Percentiles rank a stretch among this genome's conserved stretches.
These are phyloP conservation scores for Diaporthe vexans DNA, from an alignment of 2,329 filamentous ascomycete genomes.

Conservation along the genomic window DNA sequence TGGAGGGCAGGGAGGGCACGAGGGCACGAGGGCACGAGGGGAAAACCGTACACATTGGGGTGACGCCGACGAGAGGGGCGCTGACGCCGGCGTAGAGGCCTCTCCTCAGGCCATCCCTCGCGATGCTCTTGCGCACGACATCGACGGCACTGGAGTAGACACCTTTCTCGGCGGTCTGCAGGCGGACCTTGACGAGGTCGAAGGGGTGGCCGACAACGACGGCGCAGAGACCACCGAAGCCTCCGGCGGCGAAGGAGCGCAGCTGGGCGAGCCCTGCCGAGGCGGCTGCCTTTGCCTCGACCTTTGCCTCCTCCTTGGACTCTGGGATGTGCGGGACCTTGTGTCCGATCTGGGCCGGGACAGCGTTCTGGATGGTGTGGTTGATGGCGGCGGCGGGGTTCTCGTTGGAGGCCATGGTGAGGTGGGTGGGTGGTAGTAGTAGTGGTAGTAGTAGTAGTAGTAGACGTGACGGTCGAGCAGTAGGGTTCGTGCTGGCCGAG, in stretches of 20 bases:
- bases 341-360: constrained; percentile 53
- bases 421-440: not conserved
- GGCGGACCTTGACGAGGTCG: constrained; percentile 95
- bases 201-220: constrained; percentile 97
- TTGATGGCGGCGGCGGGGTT: constrained; percentile 50
- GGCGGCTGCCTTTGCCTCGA: constrained; percentile 57
- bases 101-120: constrained; percentile 82
- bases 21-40: not conserved
- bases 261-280: constrained; percentile 65
- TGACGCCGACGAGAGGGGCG: constrained; percentile 94
- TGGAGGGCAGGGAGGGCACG: too few species aligned
- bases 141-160: constrained; percentile 93
- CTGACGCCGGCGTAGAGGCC: constrained; percentile 98
- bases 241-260: constrained; percentile 88
- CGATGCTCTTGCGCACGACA: constrained; percentile 89
- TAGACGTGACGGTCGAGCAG: not conserved
- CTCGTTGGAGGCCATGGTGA: constrained; percentile 36
- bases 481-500: not conserved
- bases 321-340: constrained; percentile 61
- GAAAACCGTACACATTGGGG: constrained; percentile 90
- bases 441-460: too few species aligned
- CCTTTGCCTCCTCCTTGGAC: constrained; percentile 59
- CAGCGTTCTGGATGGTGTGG: constrained; percentile 50
- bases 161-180: constrained; percentile 95
- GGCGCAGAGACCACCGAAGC: constrained; percentile 93